A percentile compares a stretch with the other conserved stretches of the same genome.
Conservation (phyloP, 768 basidiomycete species). For the Lactarius sanguifluus region DNA sequence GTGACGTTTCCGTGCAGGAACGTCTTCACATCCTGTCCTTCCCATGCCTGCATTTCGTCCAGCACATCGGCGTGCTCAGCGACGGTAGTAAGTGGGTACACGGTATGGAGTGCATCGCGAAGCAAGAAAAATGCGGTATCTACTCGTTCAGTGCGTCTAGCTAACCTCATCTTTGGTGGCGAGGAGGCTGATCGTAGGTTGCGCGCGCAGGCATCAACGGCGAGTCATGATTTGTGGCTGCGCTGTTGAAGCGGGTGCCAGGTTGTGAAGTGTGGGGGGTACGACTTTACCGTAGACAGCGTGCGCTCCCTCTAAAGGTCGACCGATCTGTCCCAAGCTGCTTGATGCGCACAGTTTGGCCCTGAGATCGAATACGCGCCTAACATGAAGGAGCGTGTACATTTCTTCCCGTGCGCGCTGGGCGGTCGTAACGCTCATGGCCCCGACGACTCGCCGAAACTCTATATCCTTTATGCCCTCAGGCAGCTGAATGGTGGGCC, state of each 20-base stretch:
- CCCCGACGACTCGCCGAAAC: too few relatives aligned
- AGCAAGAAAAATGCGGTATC: conserved; percentile 46
- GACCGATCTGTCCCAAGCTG: too few relatives aligned
- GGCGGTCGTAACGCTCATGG: too few relatives aligned
- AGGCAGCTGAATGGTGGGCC: too few relatives aligned
- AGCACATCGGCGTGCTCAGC: conserved; percentile 49
- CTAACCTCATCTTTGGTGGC: background rate
- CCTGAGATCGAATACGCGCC: conserved; percentile 33
- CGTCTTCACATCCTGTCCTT: conserved; percentile 49
- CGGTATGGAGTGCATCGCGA: conserved; percentile 45
- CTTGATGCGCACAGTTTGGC: too few relatives aligned
- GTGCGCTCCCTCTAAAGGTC: conserved; percentile 31
- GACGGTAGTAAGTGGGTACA: conserved; percentile 59
- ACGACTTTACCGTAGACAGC: conserved; percentile 40
- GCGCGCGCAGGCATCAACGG: conserved; percentile 39
- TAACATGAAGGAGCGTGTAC: too few relatives aligned
- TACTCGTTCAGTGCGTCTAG: too few relatives aligned
- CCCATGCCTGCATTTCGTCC: conserved; percentile 27
- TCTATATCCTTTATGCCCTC: too few relatives aligned
- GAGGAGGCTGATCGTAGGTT: too few relatives aligned
- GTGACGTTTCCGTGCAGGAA: conserved; percentile 35
- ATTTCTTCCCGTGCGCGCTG: too few relatives aligned
- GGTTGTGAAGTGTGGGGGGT: conserved; percentile 43
- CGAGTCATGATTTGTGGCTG: conserved; percentile 51
- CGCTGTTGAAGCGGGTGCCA: conserved; percentile 43